Percentiles rank a stretch among this genome's conserved stretches.
Conservation (phyloP, 768 basidiomycete genomes). For the Termitomyces sp. region DNA sequence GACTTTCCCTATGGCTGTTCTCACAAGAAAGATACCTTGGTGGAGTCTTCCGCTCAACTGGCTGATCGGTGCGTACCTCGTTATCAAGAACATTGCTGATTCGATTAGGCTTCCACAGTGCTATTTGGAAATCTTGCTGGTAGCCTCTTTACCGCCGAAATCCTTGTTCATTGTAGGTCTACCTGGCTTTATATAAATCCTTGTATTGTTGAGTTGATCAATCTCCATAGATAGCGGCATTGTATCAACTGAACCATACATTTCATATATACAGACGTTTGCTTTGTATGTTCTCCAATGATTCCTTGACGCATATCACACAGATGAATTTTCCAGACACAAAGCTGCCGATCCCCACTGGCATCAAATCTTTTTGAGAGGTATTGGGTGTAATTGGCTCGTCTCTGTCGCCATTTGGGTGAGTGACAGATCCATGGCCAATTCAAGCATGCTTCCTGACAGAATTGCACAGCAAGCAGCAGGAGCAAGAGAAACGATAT, state of each 20-base stretch:
- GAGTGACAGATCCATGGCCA: conserved; percentile 16
- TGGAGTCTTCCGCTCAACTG: conserved; percentile 68
- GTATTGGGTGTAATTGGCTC: conserved; percentile 76
- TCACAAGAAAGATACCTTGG: conserved; percentile 59
- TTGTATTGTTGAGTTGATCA: background rate
- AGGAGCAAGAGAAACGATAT: conserved; percentile 60
- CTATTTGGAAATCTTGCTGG: conserved; percentile 66
- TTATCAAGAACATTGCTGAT: background rate
- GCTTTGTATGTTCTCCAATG: conserved; percentile 46
- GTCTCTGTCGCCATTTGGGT: conserved; percentile 74
- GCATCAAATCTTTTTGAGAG: conserved; percentile 70
- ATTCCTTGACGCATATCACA: background rate
- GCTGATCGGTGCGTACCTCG: conserved; percentile 47
- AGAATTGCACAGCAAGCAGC: conserved; percentile 51
- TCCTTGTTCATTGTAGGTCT: conserved; percentile 62
- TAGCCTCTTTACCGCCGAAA: conserved; percentile 62
- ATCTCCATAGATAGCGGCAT: conserved; percentile 48
- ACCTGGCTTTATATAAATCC: background rate
- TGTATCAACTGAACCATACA: conserved; percentile 53
- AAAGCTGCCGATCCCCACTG: conserved; percentile 63
- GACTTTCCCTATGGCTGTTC: conserved; percentile 66
- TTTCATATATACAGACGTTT: conserved; percentile 43
- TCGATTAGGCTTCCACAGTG: conserved; percentile 32
- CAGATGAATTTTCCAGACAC: conserved; percentile 28
- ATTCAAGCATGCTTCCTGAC: background rate